phyloP scores from a whole-genome alignment of 2,329 filamentous ascomycete species.

The Torrubiellomyces zombiae region DNA sequence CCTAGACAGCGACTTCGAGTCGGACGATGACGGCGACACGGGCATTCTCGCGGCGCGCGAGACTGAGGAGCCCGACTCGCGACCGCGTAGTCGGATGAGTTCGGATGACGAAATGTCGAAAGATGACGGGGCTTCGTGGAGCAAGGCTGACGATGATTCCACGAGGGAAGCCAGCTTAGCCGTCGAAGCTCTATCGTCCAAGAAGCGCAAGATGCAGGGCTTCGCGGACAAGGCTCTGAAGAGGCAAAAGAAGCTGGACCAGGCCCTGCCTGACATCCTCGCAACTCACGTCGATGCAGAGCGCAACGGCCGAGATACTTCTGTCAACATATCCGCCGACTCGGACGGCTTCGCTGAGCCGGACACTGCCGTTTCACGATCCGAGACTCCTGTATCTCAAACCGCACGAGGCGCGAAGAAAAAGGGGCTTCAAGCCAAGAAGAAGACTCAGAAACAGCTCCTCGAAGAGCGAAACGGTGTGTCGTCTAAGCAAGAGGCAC shows the following conservation, averaged over 20 bases:
- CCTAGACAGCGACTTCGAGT: slow-evolving; percentile 59
- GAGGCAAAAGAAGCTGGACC: slow-evolving; percentile 63
- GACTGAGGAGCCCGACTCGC: slow-evolving; percentile 74
- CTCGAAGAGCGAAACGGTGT: slow-evolving; percentile 50
- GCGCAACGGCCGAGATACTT: slow-evolving; percentile 26
- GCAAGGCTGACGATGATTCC: slow-evolving; percentile 41
- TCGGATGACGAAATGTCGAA: slow-evolving; percentile 39
- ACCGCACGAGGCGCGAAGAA: slow-evolving; percentile 38
- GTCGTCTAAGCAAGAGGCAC: slow-evolving; percentile 35
- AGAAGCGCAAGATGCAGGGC: slow-evolving; percentile 56
- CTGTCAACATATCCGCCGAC: slow-evolving; percentile 34
- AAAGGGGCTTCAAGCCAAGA: slow-evolving; percentile 42
- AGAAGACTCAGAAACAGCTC: slow-evolving; percentile 63
- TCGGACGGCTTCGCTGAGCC: slow-evolving; percentile 26
- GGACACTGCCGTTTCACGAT: slow-evolving; percentile 23
- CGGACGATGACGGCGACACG: slow-evolving; percentile 61
- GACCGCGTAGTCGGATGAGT: slow-evolving; percentile 59
- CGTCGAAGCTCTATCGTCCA: slow-evolving; percentile 35
- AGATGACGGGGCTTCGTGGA: slow-evolving; percentile 31
- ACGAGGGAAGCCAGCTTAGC: slow-evolving; percentile 59
- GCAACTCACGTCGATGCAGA: slow-evolving; percentile 35
- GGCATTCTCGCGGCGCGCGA: slow-evolving; percentile 44
- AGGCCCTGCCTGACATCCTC: slow-evolving; percentile 57
- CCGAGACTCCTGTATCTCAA: slow-evolving; percentile 27
- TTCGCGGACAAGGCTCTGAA: slow-evolving; percentile 57